Evolutionary conservation across 2,329 filamentous ascomycete genomes (phyloP), one percentile per base, ranked within the genome.

Genomic region (Lasiodiplodia hormozganensis): DNA sequence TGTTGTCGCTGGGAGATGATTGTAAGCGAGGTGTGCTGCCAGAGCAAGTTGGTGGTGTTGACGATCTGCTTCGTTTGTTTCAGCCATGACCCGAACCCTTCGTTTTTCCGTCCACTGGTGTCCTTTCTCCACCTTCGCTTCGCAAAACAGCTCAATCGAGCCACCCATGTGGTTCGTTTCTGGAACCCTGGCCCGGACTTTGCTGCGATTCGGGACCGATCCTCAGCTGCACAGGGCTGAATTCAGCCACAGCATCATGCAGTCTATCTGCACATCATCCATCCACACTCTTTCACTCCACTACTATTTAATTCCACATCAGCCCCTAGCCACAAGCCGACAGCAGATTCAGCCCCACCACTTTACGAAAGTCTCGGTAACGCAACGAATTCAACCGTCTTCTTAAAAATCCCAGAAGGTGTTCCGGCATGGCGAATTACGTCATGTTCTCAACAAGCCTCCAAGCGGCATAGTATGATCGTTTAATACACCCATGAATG

Each of bases 31-130:
- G 28, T 31, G 31, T 25, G 43, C 16, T 43, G n/a, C 14, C 23
- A 2, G 36, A 28, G 16, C 14, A 28, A 54, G n/a, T 8, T 34
- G 31, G 34, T 53, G 47, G 60, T 65, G 47, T 40, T 65, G 62
- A 65, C 8, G 31, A 34, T 34, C 31, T 34, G 31, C 31, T 34
- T 34, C 58, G 25, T 28, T 23, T 36, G 38, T 47, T 62, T 62
- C 56, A 58, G 2, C 56, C n/a, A 54, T 54, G 52, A 23, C 28
- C 40, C 56, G 56, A n/a, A 12, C 31, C 28, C 56, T 36, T 62
- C 40, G 57, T 49, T 62, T 62, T 47, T 25, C 57, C 38, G n/a
- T 60, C 23, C 57, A 62, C 16, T 62, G 58, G 16, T 40, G 58
- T 25, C 5, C 14, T 6, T 60, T 60, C 56, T 16, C 43, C 10